Conservation (phyloP, 371 early-diverging fungal genomes). For the Choanephora cucurbitarum region DNA sequence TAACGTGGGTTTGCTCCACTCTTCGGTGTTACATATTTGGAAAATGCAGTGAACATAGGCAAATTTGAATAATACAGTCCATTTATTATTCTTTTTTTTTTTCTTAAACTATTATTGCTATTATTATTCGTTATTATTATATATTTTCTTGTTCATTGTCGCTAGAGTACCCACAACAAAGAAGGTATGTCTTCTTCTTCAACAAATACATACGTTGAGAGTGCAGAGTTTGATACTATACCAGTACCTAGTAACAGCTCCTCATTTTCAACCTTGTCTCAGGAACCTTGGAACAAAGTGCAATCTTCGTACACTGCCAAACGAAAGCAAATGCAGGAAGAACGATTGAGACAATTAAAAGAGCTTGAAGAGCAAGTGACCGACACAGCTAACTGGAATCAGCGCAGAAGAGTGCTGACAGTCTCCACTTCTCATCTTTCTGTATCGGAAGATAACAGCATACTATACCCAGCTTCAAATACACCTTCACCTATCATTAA, state of each 20-base stretch:
- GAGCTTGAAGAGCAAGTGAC: slow-evolving; percentile 45
- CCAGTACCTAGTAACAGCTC: slow-evolving; percentile 18
- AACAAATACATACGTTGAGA: not conserved
- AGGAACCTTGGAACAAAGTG: slow-evolving; percentile 32
- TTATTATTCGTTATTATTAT: not conserved
- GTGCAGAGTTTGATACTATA: slow-evolving; percentile 6
- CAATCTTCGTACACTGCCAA: slow-evolving; percentile 29
- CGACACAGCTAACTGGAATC: slow-evolving; percentile 37
- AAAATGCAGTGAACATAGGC: too few species aligned
- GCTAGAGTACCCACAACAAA: not conserved
- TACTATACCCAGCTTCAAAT: slow-evolving; percentile 6
- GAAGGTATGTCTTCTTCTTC: not conserved
- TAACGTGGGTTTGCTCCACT: too few species aligned
- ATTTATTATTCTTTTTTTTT: not conserved
- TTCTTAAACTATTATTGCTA: not conserved
- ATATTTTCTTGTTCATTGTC: not conserved
- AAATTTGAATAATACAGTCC: too few species aligned
- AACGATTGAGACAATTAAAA: slow-evolving; percentile 39
- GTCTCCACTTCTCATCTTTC: slow-evolving; percentile 19
- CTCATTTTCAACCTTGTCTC: slow-evolving; percentile 18
- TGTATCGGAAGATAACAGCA: slow-evolving; percentile 15
- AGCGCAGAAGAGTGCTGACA: slow-evolving; percentile 34
- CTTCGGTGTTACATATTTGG: too few species aligned
- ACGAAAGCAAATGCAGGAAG: slow-evolving; percentile 38
- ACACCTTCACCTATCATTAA: slow-evolving; percentile 1